Percentiles rank a stretch among this genome's conserved stretches.
Evolutionary conservation across 805 yeast genomes (phyloP).

Genomic region (Zygosaccharomyces bisporus): DNA sequence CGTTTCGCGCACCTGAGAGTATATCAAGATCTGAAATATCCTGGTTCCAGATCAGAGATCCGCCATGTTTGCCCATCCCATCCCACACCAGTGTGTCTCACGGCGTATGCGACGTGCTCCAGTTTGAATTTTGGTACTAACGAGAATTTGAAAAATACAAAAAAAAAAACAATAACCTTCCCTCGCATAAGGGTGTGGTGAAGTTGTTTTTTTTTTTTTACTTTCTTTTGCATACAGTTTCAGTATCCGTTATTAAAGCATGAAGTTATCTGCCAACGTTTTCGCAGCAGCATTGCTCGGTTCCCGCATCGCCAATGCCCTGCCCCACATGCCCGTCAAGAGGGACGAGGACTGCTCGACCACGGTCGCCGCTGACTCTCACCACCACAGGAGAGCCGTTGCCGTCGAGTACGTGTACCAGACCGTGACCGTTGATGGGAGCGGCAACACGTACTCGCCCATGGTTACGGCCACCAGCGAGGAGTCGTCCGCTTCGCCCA

Average conservation of each 20-base stretch:
- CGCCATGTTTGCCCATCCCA: too few relatives aligned
- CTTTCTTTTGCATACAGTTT: background rate
- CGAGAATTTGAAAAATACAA: background rate
- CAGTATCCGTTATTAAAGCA: slow-evolving; percentile 13
- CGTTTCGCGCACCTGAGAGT: background rate
- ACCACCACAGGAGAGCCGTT: slow-evolving; percentile 51
- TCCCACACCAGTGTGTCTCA: too few relatives aligned
- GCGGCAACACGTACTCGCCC: slow-evolving; percentile 34
- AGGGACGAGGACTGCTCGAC: slow-evolving; percentile 31
- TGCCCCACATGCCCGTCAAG: slow-evolving; percentile 27
- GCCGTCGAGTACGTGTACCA: slow-evolving; percentile 52
- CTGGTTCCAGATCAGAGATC: background rate
- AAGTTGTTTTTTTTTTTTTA: background rate
- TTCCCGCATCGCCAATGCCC: slow-evolving; percentile 31
- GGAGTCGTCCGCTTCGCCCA: slow-evolving; percentile 23
- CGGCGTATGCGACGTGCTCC: background rate
- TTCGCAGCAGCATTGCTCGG: slow-evolving; percentile 34
- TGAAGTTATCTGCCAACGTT: slow-evolving; percentile 37
- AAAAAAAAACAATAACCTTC: background rate
- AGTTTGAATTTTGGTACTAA: background rate
- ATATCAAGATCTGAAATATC: background rate
- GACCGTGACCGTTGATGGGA: slow-evolving; percentile 49
- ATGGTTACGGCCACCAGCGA: slow-evolving; percentile 36
- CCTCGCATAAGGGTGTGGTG: background rate
- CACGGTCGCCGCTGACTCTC: slow-evolving; percentile 35